phyloP scores from a whole-genome alignment of 208 protist genomes.

The Trypanosoma cruzi region DNA sequence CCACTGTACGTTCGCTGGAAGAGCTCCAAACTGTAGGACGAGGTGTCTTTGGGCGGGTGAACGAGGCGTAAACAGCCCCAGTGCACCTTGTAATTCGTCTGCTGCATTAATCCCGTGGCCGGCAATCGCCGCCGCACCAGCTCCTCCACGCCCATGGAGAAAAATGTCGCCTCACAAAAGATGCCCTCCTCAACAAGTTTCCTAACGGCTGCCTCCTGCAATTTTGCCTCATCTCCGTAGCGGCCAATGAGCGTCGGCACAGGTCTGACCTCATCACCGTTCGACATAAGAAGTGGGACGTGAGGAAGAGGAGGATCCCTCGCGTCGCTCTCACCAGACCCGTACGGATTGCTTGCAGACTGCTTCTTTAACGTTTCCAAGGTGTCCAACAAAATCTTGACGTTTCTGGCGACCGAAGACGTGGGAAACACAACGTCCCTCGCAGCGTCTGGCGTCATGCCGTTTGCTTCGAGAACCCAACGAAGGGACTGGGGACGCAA shows the following conservation, averaged over 20 bases:
- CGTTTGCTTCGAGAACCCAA: constrained; percentile 17
- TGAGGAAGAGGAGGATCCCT: background rate
- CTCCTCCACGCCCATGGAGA: constrained; percentile 36
- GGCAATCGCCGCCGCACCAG: constrained; percentile 1
- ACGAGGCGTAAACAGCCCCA: constrained; percentile 48
- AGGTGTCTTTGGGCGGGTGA: constrained; percentile 33
- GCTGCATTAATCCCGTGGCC: background rate
- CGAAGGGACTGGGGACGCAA: constrained; percentile 34
- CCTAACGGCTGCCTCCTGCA: constrained; percentile 59
- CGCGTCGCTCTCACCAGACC: background rate
- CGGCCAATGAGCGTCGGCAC: constrained; percentile 42
- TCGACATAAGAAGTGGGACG: constrained; percentile 23
- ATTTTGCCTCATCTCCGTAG: constrained; percentile 61
- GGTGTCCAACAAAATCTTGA: constrained; percentile 3
- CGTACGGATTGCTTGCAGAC: background rate
- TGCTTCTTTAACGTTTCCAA: constrained; percentile 2
- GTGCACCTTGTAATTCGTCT: constrained; percentile 15
- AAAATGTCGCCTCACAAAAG: constrained; percentile 61
- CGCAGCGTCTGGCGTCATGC: background rate
- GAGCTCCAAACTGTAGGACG: constrained; percentile 66
- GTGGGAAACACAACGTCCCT: background rate
- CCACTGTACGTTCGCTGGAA: constrained; percentile 58
- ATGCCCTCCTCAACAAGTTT: constrained; percentile 74
- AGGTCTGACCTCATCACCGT: constrained; percentile 14
- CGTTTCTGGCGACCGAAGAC: background rate